Percentiles rank a stretch among this genome's conserved stretches.
These are phyloP conservation scores for Paraphaeosphaeria sporulosa DNA, from an alignment of 2,329 filamentous ascomycete genomes.

Conservation along the genomic window DNA sequence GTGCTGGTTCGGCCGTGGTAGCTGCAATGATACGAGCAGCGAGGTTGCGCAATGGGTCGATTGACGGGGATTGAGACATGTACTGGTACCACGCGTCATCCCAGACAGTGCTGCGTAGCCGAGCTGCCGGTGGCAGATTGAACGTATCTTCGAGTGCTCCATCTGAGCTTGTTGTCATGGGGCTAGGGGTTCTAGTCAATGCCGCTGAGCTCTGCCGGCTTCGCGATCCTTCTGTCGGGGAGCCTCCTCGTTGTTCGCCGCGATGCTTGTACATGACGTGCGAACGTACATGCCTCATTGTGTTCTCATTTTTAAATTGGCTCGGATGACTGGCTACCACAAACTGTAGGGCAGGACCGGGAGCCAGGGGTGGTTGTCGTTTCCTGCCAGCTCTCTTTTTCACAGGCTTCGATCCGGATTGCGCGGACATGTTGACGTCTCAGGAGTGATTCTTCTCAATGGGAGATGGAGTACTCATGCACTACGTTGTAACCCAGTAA, in stretches of 20 bases:
- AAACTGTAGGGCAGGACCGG: slow-evolving; percentile 42
- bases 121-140: slow-evolving; percentile 18
- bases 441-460: not conserved
- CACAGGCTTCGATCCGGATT: slow-evolving; percentile 27
- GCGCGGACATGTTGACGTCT: slow-evolving; percentile 27
- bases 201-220: slow-evolving; percentile 23
- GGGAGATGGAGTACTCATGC: too few relatives aligned
- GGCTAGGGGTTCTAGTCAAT: slow-evolving; percentile 34
- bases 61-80: slow-evolving; percentile 29
- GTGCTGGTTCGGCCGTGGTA: slow-evolving; percentile 28
- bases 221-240: slow-evolving; percentile 24
- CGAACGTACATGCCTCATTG: slow-evolving; percentile 45
- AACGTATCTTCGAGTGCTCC: slow-evolving; percentile 20
- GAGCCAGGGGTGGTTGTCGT: slow-evolving; percentile 41
- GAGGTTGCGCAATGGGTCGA: slow-evolving; percentile 30
- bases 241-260: slow-evolving; percentile 25
- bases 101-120: slow-evolving; percentile 25
- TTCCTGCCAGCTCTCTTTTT: slow-evolving; percentile 41
- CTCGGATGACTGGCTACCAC: slow-evolving; percentile 46
- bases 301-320: slow-evolving; percentile 39
- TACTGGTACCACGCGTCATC: slow-evolving; percentile 26
- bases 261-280: slow-evolving; percentile 50
- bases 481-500: not conserved
- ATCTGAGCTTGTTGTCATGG: slow-evolving; percentile 25
- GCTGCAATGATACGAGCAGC: slow-evolving; percentile 35